phyloP scores from a whole-genome alignment of 2,329 filamentous ascomycete genomes.

The Colletotrichum sp. region DNA sequence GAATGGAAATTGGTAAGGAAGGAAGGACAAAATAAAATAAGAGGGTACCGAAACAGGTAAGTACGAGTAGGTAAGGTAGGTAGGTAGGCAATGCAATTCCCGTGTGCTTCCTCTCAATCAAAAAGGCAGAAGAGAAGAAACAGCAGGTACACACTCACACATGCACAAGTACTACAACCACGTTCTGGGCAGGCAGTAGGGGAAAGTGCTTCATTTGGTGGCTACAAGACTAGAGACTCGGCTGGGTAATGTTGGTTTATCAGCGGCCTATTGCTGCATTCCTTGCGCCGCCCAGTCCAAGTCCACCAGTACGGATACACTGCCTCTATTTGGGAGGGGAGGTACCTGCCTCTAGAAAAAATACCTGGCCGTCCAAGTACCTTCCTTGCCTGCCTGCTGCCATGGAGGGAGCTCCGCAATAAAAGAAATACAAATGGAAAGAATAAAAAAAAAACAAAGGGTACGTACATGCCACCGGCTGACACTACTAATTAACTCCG shows the following conservation, averaged over 20 bases:
- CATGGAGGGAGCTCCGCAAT: neutral
- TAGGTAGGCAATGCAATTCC: neutral
- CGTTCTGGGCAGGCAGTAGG: neutral
- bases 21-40: neutral
- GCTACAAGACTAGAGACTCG: neutral
- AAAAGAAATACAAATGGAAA: neutral
- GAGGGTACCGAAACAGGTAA: neutral
- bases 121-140: neutral
- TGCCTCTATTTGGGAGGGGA: neutral
- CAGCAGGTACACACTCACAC: neutral
- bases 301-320: neutral
- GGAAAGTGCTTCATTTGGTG: constrained; percentile 11
- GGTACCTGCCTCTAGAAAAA: neutral
- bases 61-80: neutral
- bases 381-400: neutral
- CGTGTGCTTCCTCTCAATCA: neutral
- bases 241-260: neutral
- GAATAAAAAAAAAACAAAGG: neutral
- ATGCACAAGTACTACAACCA: neutral
- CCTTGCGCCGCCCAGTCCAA: neutral
- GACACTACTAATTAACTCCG: neutral
- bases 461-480: neutral
- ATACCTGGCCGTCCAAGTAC: neutral
- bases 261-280: neutral
- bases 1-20: neutral